phyloP scores from a whole-genome alignment of 768 basidiomycete genomes.

The Mycena albidolilacea region DNA sequence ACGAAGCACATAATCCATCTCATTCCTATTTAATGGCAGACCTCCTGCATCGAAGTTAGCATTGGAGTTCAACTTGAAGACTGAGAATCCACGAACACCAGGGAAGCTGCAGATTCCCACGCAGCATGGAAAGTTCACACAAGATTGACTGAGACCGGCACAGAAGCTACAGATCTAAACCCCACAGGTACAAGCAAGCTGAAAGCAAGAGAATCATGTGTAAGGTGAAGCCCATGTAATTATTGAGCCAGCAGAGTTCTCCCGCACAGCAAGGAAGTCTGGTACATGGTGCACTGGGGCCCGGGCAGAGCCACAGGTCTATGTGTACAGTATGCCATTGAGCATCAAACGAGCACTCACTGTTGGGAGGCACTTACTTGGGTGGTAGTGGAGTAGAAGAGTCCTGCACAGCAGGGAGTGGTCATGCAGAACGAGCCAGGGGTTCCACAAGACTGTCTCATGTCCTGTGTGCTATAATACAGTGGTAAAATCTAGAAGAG shows the following conservation, averaged over 20 bases:
- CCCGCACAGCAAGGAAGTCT: conserved; percentile 3
- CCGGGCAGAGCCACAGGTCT: conserved; percentile 18
- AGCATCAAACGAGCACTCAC: background rate
- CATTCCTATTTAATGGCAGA: background rate
- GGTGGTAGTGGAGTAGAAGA: conserved; percentile 16
- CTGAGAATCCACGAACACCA: background rate
- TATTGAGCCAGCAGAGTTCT: background rate
- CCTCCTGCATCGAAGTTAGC: background rate
- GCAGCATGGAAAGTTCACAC: background rate
- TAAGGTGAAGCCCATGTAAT: background rate
- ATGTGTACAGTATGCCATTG: background rate
- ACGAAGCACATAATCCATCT: background rate
- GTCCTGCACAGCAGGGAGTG: background rate
- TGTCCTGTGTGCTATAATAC: background rate
- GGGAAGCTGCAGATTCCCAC: background rate
- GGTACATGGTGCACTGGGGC: background rate
- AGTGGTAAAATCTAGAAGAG: too few species aligned
- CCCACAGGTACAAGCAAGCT: background rate
- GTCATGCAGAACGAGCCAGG: conserved; percentile 9
- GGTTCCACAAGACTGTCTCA: conserved; percentile 2
- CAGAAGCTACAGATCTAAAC: conserved; percentile 1
- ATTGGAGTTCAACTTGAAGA: background rate
- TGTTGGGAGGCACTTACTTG: background rate
- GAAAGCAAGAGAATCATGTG: background rate
- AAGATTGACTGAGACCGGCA: background rate